These are phyloP conservation scores for Nicotiana tabacum DNA, from an alignment of 257 asterid species.

Conservation along the genomic window DNA sequence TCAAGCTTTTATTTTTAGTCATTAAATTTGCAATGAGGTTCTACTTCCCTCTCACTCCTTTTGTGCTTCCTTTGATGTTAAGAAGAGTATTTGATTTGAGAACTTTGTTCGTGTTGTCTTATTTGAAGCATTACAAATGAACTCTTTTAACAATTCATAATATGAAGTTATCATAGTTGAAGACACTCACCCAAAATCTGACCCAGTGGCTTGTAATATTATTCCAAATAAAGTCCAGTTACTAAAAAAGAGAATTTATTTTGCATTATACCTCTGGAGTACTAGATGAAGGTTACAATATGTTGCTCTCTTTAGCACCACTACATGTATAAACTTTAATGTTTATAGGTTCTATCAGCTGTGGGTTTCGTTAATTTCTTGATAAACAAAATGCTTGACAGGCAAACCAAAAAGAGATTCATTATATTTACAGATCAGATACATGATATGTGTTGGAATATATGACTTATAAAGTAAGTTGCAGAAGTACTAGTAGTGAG, in stretches of 20 bases:
- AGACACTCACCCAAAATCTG: not conserved
- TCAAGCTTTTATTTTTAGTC: not conserved
- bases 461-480: not conserved
- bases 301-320: not conserved
- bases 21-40: not conserved
- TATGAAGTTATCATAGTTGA: not conserved
- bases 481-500: not conserved
- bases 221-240: not conserved
- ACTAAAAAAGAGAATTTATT: not conserved
- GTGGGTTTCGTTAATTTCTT: not conserved
- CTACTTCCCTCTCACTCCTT: not conserved
- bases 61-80: not conserved
- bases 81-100: not conserved
- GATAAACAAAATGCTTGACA: too few species aligned
- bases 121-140: not conserved
- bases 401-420: not conserved
- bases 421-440: too few species aligned
- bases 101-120: not conserved
- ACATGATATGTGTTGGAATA: too few species aligned
- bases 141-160: not conserved
- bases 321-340: not conserved
- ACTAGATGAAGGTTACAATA: not conserved
- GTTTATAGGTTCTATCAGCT: not conserved
- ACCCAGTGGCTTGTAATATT: not conserved
- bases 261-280: not conserved